A percentile compares a stretch with the other conserved stretches of the same genome.
These are phyloP conservation scores for Yamadazyma takamatsuzukensis DNA, from an alignment of 805 yeast genomes.

Conservation along the genomic window DNA sequence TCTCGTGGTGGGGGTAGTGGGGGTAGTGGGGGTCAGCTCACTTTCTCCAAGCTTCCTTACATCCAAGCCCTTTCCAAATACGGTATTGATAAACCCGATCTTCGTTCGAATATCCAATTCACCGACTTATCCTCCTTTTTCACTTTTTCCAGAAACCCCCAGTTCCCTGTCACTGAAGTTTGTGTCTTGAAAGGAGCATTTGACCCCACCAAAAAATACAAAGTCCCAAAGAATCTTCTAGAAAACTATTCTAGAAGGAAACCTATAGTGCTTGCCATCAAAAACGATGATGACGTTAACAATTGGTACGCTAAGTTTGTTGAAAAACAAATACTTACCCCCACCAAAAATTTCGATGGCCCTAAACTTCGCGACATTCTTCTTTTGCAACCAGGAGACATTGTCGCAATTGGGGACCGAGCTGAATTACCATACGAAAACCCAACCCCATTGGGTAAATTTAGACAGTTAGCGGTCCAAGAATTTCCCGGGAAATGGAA, in stretches of 20 bases:
- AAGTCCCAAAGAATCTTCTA: constrained; percentile 35
- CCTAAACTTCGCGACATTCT: constrained; percentile 22
- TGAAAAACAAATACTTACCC: constrained; percentile 22
- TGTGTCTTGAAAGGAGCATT: constrained; percentile 57
- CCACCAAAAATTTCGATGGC: constrained; percentile 14
- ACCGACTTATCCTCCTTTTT: constrained; percentile 43
- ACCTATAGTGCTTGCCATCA: constrained; percentile 56
- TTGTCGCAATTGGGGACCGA: constrained; percentile 77
- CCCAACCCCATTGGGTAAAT: constrained; percentile 90
- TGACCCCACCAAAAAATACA: constrained; percentile 17
- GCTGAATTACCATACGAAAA: constrained; percentile 72
- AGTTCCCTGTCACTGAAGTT: constrained; percentile 72
- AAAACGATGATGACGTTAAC: constrained; percentile 31
- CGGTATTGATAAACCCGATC: constrained; percentile 95
- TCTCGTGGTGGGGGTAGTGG: constrained; percentile 14
- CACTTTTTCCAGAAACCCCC: constrained; percentile 22
- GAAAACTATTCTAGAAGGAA: constrained; percentile 54
- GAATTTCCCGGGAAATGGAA: constrained; percentile 50
- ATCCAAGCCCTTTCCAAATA: constrained; percentile 63
- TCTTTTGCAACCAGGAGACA: constrained; percentile 59
- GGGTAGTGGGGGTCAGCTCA: constrained; percentile 14
- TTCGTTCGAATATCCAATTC: constrained; percentile 60
- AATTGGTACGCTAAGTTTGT: constrained; percentile 43
- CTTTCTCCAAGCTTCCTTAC: constrained; percentile 51
- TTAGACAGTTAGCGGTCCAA: constrained; percentile 70